These are phyloP conservation scores for Butyriboletus loyo DNA, from an alignment of 768 basidiomycete genomes.

Conservation along the genomic window DNA sequence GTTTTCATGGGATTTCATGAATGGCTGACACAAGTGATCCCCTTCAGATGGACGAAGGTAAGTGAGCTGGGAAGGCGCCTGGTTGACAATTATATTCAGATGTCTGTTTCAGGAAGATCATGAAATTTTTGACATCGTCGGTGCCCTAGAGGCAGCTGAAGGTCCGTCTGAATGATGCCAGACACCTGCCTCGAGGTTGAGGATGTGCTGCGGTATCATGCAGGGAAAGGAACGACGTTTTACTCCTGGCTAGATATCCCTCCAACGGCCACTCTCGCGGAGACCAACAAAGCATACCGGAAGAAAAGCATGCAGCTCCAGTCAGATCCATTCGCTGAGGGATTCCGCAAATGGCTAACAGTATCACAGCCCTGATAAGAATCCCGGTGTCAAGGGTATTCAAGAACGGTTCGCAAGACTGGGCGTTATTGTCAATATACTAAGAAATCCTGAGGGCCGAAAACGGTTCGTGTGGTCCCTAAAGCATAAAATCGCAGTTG, in stretches of 20 bases:
- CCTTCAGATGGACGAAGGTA: slow-evolving; percentile 69
- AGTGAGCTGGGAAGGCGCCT: slow-evolving; percentile 3
- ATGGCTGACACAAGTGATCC: slow-evolving; percentile 3
- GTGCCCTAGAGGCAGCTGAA: slow-evolving; percentile 75
- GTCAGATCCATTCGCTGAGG: slow-evolving; percentile 45
- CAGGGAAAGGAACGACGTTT: slow-evolving; percentile 88
- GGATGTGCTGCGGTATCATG: not conserved
- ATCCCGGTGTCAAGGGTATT: slow-evolving; percentile 74
- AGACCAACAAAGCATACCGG: slow-evolving; percentile 88
- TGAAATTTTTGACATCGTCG: slow-evolving; percentile 94
- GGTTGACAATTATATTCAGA: slow-evolving; percentile 3
- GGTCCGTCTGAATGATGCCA: slow-evolving; percentile 40
- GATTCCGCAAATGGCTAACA: slow-evolving; percentile 4
- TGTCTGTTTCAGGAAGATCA: slow-evolving; percentile 69
- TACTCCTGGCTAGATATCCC: slow-evolving; percentile 91
- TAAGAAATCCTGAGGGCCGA: slow-evolving; percentile 72
- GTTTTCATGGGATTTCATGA: not conserved
- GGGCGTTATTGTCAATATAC: slow-evolving; percentile 79
- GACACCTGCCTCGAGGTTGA: slow-evolving; percentile 1
- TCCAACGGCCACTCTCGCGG: slow-evolving; percentile 63
- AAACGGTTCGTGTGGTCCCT: slow-evolving; percentile 54
- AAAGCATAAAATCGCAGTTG: not conserved
- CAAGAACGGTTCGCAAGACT: slow-evolving; percentile 92
- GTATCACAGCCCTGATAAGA: slow-evolving; percentile 84
- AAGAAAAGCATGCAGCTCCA: slow-evolving; percentile 88